A percentile compares a stretch with the other conserved stretches of the same genome.
phyloP scores from a whole-genome alignment of 2,329 filamentous ascomycete species.

The Exophiala viscosa region DNA sequence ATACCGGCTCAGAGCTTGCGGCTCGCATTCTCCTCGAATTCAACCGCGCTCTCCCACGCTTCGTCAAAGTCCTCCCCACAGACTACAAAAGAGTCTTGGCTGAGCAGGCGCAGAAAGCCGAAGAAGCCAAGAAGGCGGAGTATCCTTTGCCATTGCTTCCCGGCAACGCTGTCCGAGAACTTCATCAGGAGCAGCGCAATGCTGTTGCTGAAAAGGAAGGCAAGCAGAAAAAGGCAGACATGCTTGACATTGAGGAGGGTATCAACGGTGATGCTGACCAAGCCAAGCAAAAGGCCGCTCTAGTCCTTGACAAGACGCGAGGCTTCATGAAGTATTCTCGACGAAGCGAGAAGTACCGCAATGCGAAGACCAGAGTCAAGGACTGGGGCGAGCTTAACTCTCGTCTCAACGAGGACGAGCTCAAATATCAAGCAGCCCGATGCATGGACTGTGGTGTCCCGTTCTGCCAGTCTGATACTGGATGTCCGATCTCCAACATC shows the following conservation, averaged over 20 bases:
- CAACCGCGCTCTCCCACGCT: slow-evolving; percentile 80
- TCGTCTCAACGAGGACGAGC: slow-evolving; percentile 85
- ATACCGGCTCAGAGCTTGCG: slow-evolving; percentile 92
- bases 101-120: slow-evolving; percentile 81
- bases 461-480: slow-evolving; percentile 94
- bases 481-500: slow-evolving; percentile 94
- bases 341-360: slow-evolving; percentile 88
- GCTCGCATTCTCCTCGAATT: slow-evolving; percentile 94
- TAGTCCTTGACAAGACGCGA: slow-evolving; percentile 94
- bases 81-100: slow-evolving; percentile 93
- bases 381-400: slow-evolving; percentile 91
- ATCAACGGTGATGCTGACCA: slow-evolving; percentile 70
- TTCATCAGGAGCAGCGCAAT: slow-evolving; percentile 54
- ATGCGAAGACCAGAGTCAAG: slow-evolving; percentile 75
- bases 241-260: slow-evolving; percentile 87
- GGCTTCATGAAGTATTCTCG: slow-evolving; percentile 98
- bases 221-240: slow-evolving; percentile 65
- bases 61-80: slow-evolving; percentile 87
- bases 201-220: slow-evolving; percentile 59
- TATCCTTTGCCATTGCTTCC: slow-evolving; percentile 76
- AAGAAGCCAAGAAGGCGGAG: slow-evolving; percentile 77
- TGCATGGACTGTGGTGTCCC: slow-evolving; percentile 99
- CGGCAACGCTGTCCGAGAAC: slow-evolving; percentile 56
- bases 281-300: slow-evolving; percentile 83
- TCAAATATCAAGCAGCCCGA: slow-evolving; percentile 93